A percentile compares a stretch with the other conserved stretches of the same genome.
Evolutionary conservation across 192 early-diverging fungal genomes (phyloP).

Genomic region (Coemansia sp.): DNA sequence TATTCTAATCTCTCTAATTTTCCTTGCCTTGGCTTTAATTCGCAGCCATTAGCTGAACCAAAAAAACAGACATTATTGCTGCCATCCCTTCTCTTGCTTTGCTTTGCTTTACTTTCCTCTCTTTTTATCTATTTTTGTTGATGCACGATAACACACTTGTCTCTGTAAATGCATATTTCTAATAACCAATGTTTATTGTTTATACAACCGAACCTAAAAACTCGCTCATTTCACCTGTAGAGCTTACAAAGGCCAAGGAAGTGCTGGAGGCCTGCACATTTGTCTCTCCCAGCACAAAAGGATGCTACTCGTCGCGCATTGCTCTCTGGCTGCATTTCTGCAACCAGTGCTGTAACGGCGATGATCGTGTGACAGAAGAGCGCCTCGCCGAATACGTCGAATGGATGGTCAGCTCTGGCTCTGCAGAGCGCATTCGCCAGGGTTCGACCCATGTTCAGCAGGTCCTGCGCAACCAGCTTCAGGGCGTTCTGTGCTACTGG

Average conservation of each 20-base stretch:
- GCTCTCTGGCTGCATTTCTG: conserved; percentile 55
- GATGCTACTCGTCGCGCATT: conserved; percentile 55
- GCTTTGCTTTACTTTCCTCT: background rate
- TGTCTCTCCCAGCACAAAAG: conserved; percentile 49
- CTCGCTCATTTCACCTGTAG: conserved; percentile 23
- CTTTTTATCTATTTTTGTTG: background rate
- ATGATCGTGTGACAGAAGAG: conserved; percentile 32
- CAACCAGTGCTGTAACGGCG: conserved; percentile 25
- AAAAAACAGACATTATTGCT: background rate
- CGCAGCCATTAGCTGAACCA: background rate
- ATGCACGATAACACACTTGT: too few relatives aligned
- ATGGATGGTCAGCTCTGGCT: conserved; percentile 53
- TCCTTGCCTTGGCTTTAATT: background rate
- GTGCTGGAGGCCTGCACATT: conserved; percentile 39
- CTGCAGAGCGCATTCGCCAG: conserved; percentile 53
- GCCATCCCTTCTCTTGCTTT: background rate
- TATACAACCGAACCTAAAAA: background rate
- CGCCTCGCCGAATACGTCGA: conserved; percentile 49
- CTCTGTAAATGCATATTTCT: conserved; percentile 3
- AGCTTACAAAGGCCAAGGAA: conserved; percentile 47
- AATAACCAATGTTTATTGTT: conserved; percentile 1
- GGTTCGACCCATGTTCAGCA: conserved; percentile 48
- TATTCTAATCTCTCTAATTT: background rate
- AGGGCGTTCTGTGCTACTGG: conserved; percentile 56
- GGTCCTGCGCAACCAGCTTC: conserved; percentile 54